These are phyloP conservation scores for Lactarius vividus DNA, from an alignment of 768 basidiomycete genomes.

Conservation along the genomic window DNA sequence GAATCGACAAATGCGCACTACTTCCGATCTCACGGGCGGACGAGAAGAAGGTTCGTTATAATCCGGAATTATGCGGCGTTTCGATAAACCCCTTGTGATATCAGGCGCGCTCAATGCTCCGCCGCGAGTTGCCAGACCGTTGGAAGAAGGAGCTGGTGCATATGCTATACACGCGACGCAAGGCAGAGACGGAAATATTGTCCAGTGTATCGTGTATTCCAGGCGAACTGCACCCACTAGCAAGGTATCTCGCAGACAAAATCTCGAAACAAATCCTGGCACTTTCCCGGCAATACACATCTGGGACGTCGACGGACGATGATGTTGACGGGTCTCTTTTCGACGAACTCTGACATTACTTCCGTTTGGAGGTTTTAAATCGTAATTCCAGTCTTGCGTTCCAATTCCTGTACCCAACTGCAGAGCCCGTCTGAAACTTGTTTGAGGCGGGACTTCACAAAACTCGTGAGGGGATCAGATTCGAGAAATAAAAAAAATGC, in stretches of 20 bases:
- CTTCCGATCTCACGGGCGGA: conserved; percentile 70
- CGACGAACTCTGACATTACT: not conserved
- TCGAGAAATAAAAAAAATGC: not conserved
- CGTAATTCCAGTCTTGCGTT: not conserved
- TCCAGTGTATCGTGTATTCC: conserved; percentile 23
- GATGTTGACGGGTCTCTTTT: not conserved
- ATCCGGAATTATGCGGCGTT: not conserved
- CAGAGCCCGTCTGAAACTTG: not conserved
- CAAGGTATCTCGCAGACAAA: conserved; percentile 31
- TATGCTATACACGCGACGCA: conserved; percentile 79
- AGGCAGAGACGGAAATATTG: conserved; percentile 89
- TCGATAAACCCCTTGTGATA: not conserved
- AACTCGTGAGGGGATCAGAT: not conserved
- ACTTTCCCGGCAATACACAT: not conserved
- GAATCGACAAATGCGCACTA: conserved; percentile 56
- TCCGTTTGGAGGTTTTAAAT: not conserved
- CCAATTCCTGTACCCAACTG: not conserved
- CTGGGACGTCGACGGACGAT: not conserved
- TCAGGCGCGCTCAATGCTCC: conserved; percentile 66
- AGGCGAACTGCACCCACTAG: conserved; percentile 24
- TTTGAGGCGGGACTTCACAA: not conserved
- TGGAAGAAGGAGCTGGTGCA: conserved; percentile 81
- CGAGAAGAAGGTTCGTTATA: conserved; percentile 61
- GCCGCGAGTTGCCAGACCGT: conserved; percentile 48
- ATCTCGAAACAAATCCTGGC: conserved; percentile 22